Conservation (phyloP, 768 basidiomycete species). For the Termitomyces sp. region DNA sequence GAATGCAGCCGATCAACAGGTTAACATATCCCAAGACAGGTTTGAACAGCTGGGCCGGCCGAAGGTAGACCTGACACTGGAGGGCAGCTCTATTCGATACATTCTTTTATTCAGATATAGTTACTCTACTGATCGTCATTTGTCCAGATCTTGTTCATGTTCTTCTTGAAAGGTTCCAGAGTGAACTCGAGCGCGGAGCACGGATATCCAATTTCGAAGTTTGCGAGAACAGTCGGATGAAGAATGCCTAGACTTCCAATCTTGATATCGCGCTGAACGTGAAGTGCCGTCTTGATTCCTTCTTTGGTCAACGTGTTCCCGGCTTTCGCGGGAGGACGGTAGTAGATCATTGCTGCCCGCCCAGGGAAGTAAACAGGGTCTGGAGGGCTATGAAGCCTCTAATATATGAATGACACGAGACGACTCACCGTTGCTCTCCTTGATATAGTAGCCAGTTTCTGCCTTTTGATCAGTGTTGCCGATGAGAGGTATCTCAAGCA, state of each 20-base stretch:
- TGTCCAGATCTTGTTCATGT: constrained; percentile 52
- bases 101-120: constrained; percentile 3
- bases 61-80: no score
- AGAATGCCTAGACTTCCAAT: constrained; percentile 92
- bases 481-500: constrained; percentile 87
- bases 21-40: neutral
- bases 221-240: constrained; percentile 86
- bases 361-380: constrained; percentile 95
- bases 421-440: constrained; percentile 74
- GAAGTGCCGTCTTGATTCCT: constrained; percentile 39
- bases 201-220: constrained; percentile 92
- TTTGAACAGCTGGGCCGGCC: no score
- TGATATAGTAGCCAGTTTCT: constrained; percentile 84
- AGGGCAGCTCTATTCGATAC: constrained; percentile 20
- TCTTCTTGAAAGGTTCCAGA: constrained; percentile 89
- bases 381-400: constrained; percentile 23
- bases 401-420: neutral
- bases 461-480: constrained; percentile 48
- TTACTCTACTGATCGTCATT: constrained; percentile 35
- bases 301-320: constrained; percentile 29
- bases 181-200: constrained; percentile 95
- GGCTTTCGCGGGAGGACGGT: constrained; percentile 49
- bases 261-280: constrained; percentile 49
- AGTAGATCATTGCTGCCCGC: constrained; percentile 88
- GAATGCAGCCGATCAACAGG: neutral